These are phyloP conservation scores for Miamiensis avidus DNA, from an alignment of 169 alveolate species.

Conservation along the genomic window DNA sequence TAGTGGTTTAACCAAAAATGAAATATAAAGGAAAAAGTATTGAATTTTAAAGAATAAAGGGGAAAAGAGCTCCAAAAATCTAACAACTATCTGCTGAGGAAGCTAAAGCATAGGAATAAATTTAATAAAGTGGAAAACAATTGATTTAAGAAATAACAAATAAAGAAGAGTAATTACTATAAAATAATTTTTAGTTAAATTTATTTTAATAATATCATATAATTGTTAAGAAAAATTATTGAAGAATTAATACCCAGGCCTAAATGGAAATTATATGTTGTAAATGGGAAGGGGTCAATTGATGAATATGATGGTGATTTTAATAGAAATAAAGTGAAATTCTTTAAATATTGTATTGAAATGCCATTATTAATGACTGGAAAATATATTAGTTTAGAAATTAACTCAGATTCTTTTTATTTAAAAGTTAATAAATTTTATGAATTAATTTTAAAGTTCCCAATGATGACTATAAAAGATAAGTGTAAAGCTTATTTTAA, in stretches of 20 bases:
- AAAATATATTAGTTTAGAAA: slow-evolving; percentile 21
- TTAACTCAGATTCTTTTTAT: slow-evolving; percentile 7
- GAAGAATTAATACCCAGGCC: slow-evolving; percentile 22
- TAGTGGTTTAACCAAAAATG: slow-evolving; percentile 30
- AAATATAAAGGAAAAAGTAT: slow-evolving; percentile 45
- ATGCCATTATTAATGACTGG: slow-evolving; percentile 41
- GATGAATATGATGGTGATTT: slow-evolving; percentile 44
- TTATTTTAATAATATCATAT: background rate
- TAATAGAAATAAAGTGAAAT: slow-evolving; percentile 5
- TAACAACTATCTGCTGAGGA: slow-evolving; percentile 29
- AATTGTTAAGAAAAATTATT: background rate
- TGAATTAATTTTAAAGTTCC: slow-evolving; percentile 24
- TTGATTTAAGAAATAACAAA: slow-evolving; percentile 3
- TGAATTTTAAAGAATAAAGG: slow-evolving; percentile 45
- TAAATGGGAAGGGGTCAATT: slow-evolving; percentile 1
- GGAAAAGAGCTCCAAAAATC: slow-evolving; percentile 47
- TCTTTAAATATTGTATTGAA: slow-evolving; percentile 18
- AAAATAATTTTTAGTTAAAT: background rate
- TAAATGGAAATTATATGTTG: slow-evolving; percentile 31
- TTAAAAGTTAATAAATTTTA: slow-evolving; percentile 27
- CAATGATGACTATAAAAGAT: background rate
- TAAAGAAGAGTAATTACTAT: slow-evolving; percentile 1
- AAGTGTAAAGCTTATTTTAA: slow-evolving; percentile 18
- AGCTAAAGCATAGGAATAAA: slow-evolving; percentile 16
- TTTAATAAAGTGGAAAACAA: slow-evolving; percentile 29